Evolutionary conservation across 2,329 filamentous ascomycete genomes (phyloP).

Genomic region (Scedosporium aurantiacum): DNA sequence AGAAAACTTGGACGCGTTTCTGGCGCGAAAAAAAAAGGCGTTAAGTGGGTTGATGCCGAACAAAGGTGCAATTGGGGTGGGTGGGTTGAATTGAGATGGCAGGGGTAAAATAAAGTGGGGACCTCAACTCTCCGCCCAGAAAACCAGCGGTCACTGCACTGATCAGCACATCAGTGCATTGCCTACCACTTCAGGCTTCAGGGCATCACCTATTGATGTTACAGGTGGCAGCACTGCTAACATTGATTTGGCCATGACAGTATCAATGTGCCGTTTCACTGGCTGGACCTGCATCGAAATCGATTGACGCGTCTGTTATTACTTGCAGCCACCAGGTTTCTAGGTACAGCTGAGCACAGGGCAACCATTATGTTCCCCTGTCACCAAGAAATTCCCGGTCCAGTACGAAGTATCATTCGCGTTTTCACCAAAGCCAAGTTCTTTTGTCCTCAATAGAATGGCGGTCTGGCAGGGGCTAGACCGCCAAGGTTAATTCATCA

Average conservation of each 20-base stretch:
- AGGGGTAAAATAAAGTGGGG: background rate
- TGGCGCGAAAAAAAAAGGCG: background rate
- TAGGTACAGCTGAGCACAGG: background rate
- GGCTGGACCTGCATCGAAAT: background rate
- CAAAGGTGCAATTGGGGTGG: background rate
- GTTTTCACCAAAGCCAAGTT: slow-evolving; percentile 7
- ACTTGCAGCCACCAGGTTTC: background rate
- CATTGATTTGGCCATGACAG: too few relatives aligned
- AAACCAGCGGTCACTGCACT: too few relatives aligned
- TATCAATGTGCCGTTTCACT: background rate
- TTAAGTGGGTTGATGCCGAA: background rate
- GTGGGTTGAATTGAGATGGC: background rate
- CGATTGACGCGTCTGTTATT: background rate
- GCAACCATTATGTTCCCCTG: background rate
- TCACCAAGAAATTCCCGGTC: background rate
- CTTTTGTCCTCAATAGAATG: background rate
- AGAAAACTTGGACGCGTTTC: background rate
- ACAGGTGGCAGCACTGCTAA: too few relatives aligned
- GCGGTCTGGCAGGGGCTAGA: background rate
- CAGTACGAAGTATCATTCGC: slow-evolving; percentile 9
- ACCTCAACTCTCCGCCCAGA: too few relatives aligned
- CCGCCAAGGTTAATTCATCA: too few relatives aligned
- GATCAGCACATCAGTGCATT: too few relatives aligned
- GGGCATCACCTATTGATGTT: too few relatives aligned
- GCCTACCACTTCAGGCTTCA: too few relatives aligned